Evolutionary conservation across 768 basidiomycete species (phyloP).

Genomic region (Podaxis mareebaensis): DNA sequence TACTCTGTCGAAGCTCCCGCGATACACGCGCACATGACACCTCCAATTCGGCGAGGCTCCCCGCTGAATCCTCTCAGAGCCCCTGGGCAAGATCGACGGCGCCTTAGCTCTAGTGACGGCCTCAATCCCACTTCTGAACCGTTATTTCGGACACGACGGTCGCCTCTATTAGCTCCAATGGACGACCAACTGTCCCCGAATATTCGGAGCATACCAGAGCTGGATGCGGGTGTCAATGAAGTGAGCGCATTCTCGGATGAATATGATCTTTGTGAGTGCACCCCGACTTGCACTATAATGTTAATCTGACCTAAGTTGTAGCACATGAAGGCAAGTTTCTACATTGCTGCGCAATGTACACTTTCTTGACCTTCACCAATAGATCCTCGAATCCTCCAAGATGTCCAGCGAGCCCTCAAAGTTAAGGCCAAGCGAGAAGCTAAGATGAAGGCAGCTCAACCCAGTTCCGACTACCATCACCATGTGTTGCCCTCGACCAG

Average conservation of each 20-base stretch:
- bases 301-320: slow-evolving; percentile 25
- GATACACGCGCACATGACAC: slow-evolving; percentile 23
- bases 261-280: slow-evolving; percentile 70
- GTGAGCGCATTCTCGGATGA: slow-evolving; percentile 63
- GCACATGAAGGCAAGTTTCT: slow-evolving; percentile 69
- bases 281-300: not conserved
- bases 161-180: slow-evolving; percentile 2
- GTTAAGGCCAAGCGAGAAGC: slow-evolving; percentile 77
- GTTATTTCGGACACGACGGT: slow-evolving; percentile 17
- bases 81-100: slow-evolving; percentile 26
- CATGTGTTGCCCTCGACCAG: slow-evolving; percentile 14
- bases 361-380: slow-evolving; percentile 15
- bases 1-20: slow-evolving; percentile 12
- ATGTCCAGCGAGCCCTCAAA: slow-evolving; percentile 74
- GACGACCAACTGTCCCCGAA: not conserved
- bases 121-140: slow-evolving; percentile 22
- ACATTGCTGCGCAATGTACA: not conserved
- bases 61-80: slow-evolving; percentile 36
- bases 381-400: slow-evolving; percentile 83
- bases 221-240: slow-evolving; percentile 23
- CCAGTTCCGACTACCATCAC: slow-evolving; percentile 14
- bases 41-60: slow-evolving; percentile 32
- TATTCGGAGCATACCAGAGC: slow-evolving; percentile 11
- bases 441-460: slow-evolving; percentile 39
- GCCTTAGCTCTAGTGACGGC: slow-evolving; percentile 28